These are phyloP conservation scores for Bombardia bombarda DNA, from an alignment of 495 filamentous ascomycete species.

Conservation along the genomic window DNA sequence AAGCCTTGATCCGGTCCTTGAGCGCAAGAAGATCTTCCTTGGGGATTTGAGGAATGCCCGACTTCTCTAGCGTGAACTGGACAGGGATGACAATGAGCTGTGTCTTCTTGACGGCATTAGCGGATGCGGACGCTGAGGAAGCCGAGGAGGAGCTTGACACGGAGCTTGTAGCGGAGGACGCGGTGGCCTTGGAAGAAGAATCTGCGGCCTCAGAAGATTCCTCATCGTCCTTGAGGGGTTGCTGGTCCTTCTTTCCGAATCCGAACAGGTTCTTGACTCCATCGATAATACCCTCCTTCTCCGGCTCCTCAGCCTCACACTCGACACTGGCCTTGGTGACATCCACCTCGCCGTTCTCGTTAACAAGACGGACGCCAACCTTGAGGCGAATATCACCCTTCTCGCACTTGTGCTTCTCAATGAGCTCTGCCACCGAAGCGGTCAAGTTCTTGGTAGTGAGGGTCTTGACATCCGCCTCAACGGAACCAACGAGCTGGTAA, in stretches of 20 bases:
- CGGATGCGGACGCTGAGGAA: constrained; percentile 34
- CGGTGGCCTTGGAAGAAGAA: constrained; percentile 20
- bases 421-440: constrained; percentile 63
- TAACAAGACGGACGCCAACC: constrained; percentile 62
- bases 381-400: constrained; percentile 71
- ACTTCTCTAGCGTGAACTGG: constrained; percentile 49
- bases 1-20: constrained; percentile 65
- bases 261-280: constrained; percentile 94
- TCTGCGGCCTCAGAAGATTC: constrained; percentile 31
- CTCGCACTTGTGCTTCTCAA: constrained; percentile 67
- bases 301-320: constrained; percentile 63
- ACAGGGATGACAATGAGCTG: constrained; percentile 64
- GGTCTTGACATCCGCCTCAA: constrained; percentile 39
- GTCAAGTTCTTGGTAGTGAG: constrained; percentile 79
- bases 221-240: constrained; percentile 58
- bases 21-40: constrained; percentile 55
- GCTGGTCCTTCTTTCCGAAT: constrained; percentile 81
- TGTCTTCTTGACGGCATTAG: constrained; percentile 48
- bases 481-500: constrained; percentile 58
- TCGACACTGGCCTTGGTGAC: constrained; percentile 68
- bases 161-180: constrained; percentile 19
- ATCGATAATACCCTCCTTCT: constrained; percentile 77
- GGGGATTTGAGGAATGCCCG: constrained; percentile 52
- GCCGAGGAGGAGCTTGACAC: constrained; percentile 36
- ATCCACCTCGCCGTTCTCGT: constrained; percentile 74